These are phyloP conservation scores for Podila clonocystis DNA, from an alignment of 192 early-diverging fungal species.

Conservation along the genomic window DNA sequence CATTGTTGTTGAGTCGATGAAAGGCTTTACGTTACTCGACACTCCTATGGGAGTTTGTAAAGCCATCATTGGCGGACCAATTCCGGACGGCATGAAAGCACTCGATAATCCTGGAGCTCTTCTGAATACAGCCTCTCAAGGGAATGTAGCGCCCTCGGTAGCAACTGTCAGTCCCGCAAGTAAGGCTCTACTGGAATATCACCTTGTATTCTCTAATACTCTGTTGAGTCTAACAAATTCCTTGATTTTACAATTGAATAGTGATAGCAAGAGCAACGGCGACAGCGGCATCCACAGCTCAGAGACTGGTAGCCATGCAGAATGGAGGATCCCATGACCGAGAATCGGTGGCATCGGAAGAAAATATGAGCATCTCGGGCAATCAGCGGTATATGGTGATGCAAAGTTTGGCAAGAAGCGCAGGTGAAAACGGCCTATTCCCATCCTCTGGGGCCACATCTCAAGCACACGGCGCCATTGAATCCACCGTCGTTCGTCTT, in stretches of 20 bases:
- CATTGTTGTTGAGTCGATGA: conserved; percentile 73
- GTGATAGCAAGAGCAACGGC: conserved; percentile 57
- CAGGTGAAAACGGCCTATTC: conserved; percentile 26
- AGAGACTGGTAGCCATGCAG: conserved; percentile 52
- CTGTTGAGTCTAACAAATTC: background rate
- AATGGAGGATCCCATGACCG: conserved; percentile 33
- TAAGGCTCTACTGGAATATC: conserved; percentile 1
- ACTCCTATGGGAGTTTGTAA: conserved; percentile 71
- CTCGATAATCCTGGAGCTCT: conserved; percentile 59
- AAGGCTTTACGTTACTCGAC: conserved; percentile 82
- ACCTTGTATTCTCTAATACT: background rate
- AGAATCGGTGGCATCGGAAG: conserved; percentile 63
- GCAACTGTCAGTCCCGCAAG: conserved; percentile 22
- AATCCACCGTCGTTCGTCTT: conserved; percentile 68
- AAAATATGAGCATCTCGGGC: conserved; percentile 62
- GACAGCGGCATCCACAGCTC: conserved; percentile 57
- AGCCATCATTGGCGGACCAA: conserved; percentile 80
- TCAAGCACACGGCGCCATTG: background rate
- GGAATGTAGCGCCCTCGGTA: conserved; percentile 15
- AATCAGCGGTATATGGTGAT: conserved; percentile 75
- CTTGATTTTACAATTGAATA: background rate
- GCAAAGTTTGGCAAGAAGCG: conserved; percentile 70
- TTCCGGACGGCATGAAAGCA: conserved; percentile 83
- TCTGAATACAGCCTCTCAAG: conserved; percentile 27
- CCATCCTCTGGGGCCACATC: conserved; percentile 18